A percentile compares a stretch with the other conserved stretches of the same genome.
These are phyloP conservation scores for Colletotrichum phormii DNA, from an alignment of 2,329 filamentous ascomycete species.

Conservation along the genomic window DNA sequence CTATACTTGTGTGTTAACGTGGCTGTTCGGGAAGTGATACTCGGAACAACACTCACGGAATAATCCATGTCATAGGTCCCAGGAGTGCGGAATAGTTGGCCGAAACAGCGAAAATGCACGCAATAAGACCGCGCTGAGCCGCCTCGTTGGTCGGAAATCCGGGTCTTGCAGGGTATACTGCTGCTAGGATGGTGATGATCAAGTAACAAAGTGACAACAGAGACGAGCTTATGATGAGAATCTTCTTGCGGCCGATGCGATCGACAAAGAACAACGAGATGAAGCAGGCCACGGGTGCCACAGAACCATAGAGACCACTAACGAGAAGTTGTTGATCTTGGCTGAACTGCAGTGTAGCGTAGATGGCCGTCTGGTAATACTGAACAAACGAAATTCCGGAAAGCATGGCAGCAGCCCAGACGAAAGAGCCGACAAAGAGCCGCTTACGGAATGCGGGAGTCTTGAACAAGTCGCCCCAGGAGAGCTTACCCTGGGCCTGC, in stretches of 20 bases:
- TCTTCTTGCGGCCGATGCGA: constrained; percentile 49
- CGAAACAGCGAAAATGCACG: constrained; percentile 54
- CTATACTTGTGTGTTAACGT: not conserved
- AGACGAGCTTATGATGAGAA: constrained; percentile 49
- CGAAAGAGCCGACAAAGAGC: constrained; percentile 52
- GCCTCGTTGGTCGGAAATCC: constrained; percentile 50
- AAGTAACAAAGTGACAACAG: constrained; percentile 50
- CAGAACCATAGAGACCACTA: constrained; percentile 53
- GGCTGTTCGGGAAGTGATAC: too few species aligned
- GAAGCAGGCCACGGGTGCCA: constrained; percentile 51
- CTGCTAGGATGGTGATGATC: constrained; percentile 53
- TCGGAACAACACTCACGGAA: constrained; percentile 46
- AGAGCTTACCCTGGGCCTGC: constrained; percentile 42
- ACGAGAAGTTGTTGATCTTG: constrained; percentile 52
- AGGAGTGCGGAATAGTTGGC: constrained; percentile 51
- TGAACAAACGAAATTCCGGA: constrained; percentile 56
- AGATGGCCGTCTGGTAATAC: constrained; percentile 56
- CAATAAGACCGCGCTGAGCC: constrained; percentile 52
- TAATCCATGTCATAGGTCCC: constrained; percentile 56
- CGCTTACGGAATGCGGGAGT: constrained; percentile 49
- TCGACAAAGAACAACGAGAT: constrained; percentile 53
- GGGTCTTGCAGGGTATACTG: constrained; percentile 49
- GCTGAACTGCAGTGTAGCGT: constrained; percentile 51
- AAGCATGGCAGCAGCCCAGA: constrained; percentile 55
- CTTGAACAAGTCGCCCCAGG: constrained; percentile 48